Conservation (phyloP, 1,284 basidiomycete species). For the Leccinum pachyderme region DNA sequence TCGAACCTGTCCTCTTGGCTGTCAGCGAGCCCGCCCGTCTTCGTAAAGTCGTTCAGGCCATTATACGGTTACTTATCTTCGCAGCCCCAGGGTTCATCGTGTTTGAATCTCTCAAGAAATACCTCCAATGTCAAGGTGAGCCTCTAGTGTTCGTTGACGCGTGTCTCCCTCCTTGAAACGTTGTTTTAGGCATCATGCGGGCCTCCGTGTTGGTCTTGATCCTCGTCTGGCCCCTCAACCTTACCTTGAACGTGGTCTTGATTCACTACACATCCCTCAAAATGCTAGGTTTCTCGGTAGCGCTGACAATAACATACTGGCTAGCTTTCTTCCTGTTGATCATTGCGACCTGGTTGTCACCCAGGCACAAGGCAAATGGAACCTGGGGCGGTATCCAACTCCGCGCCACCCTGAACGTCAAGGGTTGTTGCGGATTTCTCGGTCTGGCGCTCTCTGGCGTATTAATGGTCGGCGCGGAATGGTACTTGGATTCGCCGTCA, state of each 20-base stretch:
- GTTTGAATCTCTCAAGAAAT: slow-evolving; percentile 77
- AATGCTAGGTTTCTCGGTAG: slow-evolving; percentile 61
- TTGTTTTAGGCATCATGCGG: slow-evolving; percentile 61
- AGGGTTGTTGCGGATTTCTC: slow-evolving; percentile 54
- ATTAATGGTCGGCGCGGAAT: slow-evolving; percentile 76
- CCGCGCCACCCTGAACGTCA: slow-evolving; percentile 43
- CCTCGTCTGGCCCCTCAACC: slow-evolving; percentile 61
- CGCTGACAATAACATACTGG: slow-evolving; percentile 70
- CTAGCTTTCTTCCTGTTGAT: slow-evolving; percentile 57
- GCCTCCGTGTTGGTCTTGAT: slow-evolving; percentile 64
- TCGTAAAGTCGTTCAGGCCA: slow-evolving; percentile 57
- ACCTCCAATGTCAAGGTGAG: slow-evolving; percentile 74
- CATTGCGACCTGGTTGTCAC: slow-evolving; percentile 48
- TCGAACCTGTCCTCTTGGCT: slow-evolving; percentile 55
- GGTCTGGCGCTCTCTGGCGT: slow-evolving; percentile 70
- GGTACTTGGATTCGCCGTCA: slow-evolving; percentile 41
- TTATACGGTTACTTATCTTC: slow-evolving; percentile 59
- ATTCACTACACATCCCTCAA: slow-evolving; percentile 62
- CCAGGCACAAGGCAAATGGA: slow-evolving; percentile 50
- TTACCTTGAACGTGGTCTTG: slow-evolving; percentile 55
- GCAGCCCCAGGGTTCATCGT: slow-evolving; percentile 73
- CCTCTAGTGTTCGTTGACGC: background rate
- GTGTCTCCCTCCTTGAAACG: background rate
- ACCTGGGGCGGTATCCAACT: slow-evolving; percentile 65
- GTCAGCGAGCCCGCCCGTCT: slow-evolving; percentile 62